Evolutionary conservation across 1,284 basidiomycete genomes (phyloP).

Genomic region (Malassezia caprae): DNA sequence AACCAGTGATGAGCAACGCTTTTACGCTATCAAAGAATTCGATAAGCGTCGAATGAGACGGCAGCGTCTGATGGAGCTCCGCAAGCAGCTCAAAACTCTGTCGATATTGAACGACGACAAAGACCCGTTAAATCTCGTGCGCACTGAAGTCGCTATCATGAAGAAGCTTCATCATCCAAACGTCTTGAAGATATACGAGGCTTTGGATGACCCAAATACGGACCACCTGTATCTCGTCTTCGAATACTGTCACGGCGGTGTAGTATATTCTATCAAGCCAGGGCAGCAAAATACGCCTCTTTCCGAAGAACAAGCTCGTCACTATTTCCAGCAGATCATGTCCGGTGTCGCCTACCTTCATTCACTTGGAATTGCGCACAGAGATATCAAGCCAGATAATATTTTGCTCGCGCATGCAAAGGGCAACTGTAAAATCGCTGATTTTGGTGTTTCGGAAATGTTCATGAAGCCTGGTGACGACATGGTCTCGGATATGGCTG

Average conservation of each 20-base stretch:
- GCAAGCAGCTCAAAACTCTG: not conserved
- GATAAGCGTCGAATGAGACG: conserved; percentile 41
- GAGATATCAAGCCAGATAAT: conserved; percentile 55
- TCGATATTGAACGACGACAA: conserved; percentile 6
- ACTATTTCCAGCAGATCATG: conserved; percentile 54
- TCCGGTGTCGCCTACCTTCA: conserved; percentile 55
- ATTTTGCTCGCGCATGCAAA: conserved; percentile 52
- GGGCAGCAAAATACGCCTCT: conserved; percentile 34
- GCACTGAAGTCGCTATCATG: conserved; percentile 40
- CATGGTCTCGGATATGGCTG: conserved; percentile 50
- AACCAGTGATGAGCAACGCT: conserved; percentile 19
- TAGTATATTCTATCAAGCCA: conserved; percentile 51
- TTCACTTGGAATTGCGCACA: conserved; percentile 53
- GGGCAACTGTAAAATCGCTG: conserved; percentile 54
- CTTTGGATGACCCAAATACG: conserved; percentile 53
- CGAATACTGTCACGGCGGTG: conserved; percentile 50
- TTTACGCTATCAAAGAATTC: conserved; percentile 43
- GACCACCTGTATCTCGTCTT: conserved; percentile 53
- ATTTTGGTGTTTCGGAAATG: conserved; percentile 57
- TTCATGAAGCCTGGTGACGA: conserved; percentile 51
- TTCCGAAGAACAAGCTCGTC: conserved; percentile 46
- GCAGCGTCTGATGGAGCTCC: conserved; percentile 19
- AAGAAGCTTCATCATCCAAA: conserved; percentile 48
- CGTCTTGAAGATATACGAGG: conserved; percentile 54
- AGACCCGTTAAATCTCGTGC: conserved; percentile 38